Evolutionary conservation across 2,329 filamentous ascomycete genomes (phyloP).

Genomic region (Trichoderma sp.): DNA sequence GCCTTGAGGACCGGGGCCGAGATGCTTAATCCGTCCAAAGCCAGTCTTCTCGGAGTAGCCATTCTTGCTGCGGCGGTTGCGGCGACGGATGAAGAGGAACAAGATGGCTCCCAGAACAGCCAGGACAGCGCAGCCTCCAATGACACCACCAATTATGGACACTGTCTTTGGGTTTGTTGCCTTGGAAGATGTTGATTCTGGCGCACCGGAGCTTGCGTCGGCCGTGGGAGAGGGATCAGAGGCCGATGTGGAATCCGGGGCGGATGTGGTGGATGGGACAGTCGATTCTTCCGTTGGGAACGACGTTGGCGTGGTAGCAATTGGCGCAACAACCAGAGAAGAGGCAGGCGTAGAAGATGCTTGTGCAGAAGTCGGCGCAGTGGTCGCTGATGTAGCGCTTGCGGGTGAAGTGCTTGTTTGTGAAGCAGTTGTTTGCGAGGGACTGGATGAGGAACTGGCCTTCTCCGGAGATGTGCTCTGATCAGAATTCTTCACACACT

Average conservation of each 20-base stretch:
- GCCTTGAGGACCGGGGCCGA: slow-evolving; percentile 27
- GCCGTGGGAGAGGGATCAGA: not conserved
- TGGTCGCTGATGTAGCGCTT: slow-evolving; percentile 26
- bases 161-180: slow-evolving; percentile 36
- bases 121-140: slow-evolving; percentile 48
- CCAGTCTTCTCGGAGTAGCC: slow-evolving; percentile 25
- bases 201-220: slow-evolving; percentile 20
- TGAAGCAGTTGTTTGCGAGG: slow-evolving; percentile 27
- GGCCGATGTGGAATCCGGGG: not conserved
- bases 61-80: not conserved
- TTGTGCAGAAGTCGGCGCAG: slow-evolving; percentile 24
- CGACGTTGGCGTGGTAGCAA: not conserved
- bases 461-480: slow-evolving; percentile 45
- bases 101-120: slow-evolving; percentile 43
- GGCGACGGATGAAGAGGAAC: slow-evolving; percentile 43
- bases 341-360: slow-evolving; percentile 24
- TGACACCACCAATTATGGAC: slow-evolving; percentile 49
- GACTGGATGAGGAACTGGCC: slow-evolving; percentile 1
- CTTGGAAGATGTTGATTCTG: not conserved
- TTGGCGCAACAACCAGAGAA: not conserved
- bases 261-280: not conserved
- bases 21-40: slow-evolving; percentile 23
- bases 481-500: slow-evolving; percentile 56
- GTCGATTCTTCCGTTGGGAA: not conserved
- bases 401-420: slow-evolving; percentile 27